Evolutionary conservation across 345 rosid genomes (phyloP).

Genomic region (Arabidopsis arenosa): DNA sequence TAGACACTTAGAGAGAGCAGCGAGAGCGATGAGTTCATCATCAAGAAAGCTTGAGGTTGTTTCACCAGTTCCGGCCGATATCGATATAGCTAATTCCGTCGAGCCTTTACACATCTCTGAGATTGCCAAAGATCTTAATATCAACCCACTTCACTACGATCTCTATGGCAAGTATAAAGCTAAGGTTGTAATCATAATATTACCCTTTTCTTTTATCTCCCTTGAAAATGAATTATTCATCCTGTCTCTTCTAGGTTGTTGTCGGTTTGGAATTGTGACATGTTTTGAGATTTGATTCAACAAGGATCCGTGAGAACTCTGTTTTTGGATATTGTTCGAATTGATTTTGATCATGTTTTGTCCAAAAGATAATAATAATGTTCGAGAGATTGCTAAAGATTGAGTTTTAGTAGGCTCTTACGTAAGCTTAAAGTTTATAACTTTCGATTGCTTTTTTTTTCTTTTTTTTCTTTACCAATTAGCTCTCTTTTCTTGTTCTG

Average conservation of each 20-base stretch:
- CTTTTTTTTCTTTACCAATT: background rate
- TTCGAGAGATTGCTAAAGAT: conserved; percentile 3
- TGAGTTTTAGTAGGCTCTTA: background rate
- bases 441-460: conserved; percentile 1
- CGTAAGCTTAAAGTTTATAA: conserved; percentile 12
- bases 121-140: conserved; percentile 79
- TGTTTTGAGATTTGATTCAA: conserved; percentile 2
- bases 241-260: conserved; percentile 1
- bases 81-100: conserved; percentile 89
- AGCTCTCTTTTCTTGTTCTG: background rate
- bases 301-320: conserved; percentile 1
- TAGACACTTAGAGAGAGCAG: too few species aligned
- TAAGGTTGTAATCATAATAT: conserved; percentile 56
- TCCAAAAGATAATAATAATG: background rate
- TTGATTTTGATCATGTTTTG: background rate
- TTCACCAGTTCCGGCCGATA: conserved; percentile 96
- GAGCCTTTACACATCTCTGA: conserved; percentile 85
- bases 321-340: conserved; percentile 11
- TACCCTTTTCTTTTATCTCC: background rate
- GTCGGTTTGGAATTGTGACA: conserved; percentile 1
- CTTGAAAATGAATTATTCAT: background rate
- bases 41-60: conserved; percentile 73
- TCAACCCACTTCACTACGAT: conserved; percentile 75
- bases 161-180: conserved; percentile 96
- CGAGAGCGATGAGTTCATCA: conserved; percentile 56